Conservation (phyloP, 2,329 filamentous ascomycete species). For the Trichophyton simii region DNA sequence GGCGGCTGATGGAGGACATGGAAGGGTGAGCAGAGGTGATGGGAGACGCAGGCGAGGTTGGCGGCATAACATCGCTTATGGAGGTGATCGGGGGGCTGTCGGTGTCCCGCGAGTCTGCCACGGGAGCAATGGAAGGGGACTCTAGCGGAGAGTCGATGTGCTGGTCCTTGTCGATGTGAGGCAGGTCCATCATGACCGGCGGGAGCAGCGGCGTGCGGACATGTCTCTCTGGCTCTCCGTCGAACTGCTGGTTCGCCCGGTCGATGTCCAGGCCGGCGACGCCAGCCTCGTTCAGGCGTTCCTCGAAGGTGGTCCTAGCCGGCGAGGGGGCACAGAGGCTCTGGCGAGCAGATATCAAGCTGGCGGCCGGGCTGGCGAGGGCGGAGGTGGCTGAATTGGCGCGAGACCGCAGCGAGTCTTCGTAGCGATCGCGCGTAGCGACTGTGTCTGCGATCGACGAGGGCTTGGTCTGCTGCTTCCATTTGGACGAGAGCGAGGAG, state of each 20-base stretch:
- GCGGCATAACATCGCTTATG: constrained; percentile 34
- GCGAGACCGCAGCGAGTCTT: constrained; percentile 28
- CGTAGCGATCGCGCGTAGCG: constrained; percentile 20
- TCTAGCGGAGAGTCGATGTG: constrained; percentile 68
- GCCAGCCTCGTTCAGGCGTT: constrained; percentile 39
- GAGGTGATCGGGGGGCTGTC: constrained; percentile 39
- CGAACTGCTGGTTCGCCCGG: constrained; percentile 38
- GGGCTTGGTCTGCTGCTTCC: constrained; percentile 21
- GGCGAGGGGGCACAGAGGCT: constrained; percentile 49
- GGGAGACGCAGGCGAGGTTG: constrained; percentile 39
- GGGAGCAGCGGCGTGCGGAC: constrained; percentile 77
- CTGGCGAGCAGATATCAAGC: constrained; percentile 34
- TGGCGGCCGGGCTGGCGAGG: constrained; percentile 25
- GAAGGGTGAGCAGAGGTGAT: constrained; percentile 68
- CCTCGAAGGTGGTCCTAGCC: constrained; percentile 49
- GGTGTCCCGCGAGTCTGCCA: constrained; percentile 30
- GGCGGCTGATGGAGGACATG: constrained; percentile 55
- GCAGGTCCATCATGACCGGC: constrained; percentile 56
- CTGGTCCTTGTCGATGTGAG: constrained; percentile 37
- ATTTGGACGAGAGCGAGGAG: constrained; percentile 54
- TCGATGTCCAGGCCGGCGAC: constrained; percentile 41
- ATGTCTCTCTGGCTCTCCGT: constrained; percentile 47
- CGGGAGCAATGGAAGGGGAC: constrained; percentile 65
- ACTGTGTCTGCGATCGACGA: constrained; percentile 25
- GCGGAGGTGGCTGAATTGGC: constrained; percentile 33